Conservation (phyloP, 306 rosid genomes). For the Begonia loranthoides region DNA sequence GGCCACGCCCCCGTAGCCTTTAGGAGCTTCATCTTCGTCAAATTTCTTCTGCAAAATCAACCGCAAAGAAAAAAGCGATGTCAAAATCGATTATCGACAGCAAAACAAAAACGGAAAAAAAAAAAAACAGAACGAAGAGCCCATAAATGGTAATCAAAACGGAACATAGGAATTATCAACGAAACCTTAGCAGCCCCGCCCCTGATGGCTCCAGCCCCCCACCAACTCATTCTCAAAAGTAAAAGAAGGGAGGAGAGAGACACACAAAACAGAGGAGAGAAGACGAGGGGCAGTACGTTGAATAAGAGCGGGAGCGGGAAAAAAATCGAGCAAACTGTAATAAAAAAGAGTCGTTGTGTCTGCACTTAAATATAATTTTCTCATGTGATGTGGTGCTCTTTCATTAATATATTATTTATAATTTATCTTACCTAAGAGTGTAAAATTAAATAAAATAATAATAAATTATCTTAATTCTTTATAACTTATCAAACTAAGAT, state of each 20-base stretch:
- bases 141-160: not conserved
- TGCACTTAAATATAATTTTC: no score
- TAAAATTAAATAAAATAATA: no score
- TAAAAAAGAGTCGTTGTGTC: no score
- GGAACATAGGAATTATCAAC: not conserved
- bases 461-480: no score
- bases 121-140: not conserved
- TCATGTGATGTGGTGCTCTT: no score
- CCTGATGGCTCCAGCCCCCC: slow-evolving; percentile 60
- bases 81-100: no score
- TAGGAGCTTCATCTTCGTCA: slow-evolving; percentile 38
- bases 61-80: not conserved
- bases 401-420: no score
- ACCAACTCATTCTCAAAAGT: slow-evolving; percentile 35
- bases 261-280: not conserved
- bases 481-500: no score
- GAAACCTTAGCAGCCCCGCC: slow-evolving; percentile 37
- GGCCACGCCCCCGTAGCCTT: slow-evolving; percentile 31
- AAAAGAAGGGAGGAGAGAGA: not conserved
- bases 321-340: no score
- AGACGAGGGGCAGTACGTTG: not conserved
- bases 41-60: slow-evolving; percentile 32
- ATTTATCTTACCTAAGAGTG: no score
- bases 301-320: no score
- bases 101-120: no score